Evolutionary conservation across 2,329 filamentous ascomycete genomes (phyloP), one percentile per base, ranked within the genome.

Genomic region (Penicillium rolfsii): DNA sequence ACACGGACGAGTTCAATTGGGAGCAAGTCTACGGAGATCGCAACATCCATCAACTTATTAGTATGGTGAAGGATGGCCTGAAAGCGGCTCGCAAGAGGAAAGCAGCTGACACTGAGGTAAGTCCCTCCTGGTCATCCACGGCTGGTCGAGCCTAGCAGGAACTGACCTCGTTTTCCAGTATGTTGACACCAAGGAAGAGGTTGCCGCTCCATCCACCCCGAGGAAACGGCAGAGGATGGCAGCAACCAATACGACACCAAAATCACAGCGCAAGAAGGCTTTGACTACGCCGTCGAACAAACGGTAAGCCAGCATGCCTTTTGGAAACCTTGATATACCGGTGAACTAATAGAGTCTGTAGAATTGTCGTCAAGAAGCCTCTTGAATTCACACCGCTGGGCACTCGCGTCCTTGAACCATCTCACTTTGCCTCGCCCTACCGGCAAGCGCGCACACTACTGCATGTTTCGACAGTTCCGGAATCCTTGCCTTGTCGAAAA

Each of bases 311-410:
- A 26, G 2, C n/a, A 5, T 33, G 26, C 26, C 16, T 11, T 6
- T 6, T 24, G 22, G 1, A 30, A 5, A 24, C 12, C 5, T 22
- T 12, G 16, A 12, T 35, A 12, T 9, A n/a, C 4, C 26, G 3
- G 24, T 24, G 7, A n/a, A n/a, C 57, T 59, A 14, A 59, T 11
- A 48, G 8, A 22, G 1, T 12, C 1, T 52, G 60, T 57, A 82
- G 83, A 63, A 87, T 92, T 41, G 78, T 91, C 41, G 80, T 94
- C 45, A 96, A 96, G 74, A 97, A 93, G 71, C 90, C 91, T 5
- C 85, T 99, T 38, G 93, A 97, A 72, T 98, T 98, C 71, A 99
- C 95, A 0, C 95, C 95, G 0, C 81, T 99, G n/a, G 93, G 92
- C 6, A 97, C 92, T 14, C 89, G 95, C 41, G 84, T 90, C 22